Percentiles rank a stretch among this genome's conserved stretches.
Conservation (phyloP, 257 asterid genomes). For the Verbena officinalis region DNA sequence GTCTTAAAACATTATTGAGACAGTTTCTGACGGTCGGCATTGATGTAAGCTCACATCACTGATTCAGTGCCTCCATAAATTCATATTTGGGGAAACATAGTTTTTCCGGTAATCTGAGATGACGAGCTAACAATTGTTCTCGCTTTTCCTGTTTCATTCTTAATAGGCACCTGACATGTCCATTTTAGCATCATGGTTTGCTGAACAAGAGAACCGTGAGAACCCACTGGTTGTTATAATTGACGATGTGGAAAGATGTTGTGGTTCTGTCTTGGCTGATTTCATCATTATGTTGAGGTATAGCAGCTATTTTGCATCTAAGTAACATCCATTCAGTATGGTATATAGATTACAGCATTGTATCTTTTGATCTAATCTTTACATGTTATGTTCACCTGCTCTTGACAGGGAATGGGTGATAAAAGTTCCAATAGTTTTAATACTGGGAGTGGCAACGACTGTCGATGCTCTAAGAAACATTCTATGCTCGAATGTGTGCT, state of each 20-base stretch:
- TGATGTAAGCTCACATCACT: constrained; percentile 59
- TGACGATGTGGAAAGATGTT: constrained; percentile 84
- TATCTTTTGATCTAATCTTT: constrained; percentile 7
- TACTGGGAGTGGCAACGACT: constrained; percentile 88
- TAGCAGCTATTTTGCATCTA: constrained; percentile 19
- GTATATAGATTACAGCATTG: background rate
- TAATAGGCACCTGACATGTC: constrained; percentile 86
- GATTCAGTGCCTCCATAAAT: constrained; percentile 11
- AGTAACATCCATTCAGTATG: background rate
- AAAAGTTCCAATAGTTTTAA: constrained; percentile 74
- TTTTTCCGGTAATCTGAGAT: constrained; percentile 13
- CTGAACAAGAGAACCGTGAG: constrained; percentile 58
- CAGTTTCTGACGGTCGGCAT: constrained; percentile 58
- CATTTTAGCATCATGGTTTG: constrained; percentile 80
- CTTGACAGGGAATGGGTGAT: constrained; percentile 84
- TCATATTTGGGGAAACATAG: background rate
- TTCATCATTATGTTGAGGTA: constrained; percentile 87
- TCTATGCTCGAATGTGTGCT: constrained; percentile 61
- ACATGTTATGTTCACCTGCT: constrained; percentile 13
- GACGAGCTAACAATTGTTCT: constrained; percentile 20
- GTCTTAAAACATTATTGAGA: constrained; percentile 70
- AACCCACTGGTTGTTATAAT: constrained; percentile 78
- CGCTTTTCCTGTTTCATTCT: constrained; percentile 26
- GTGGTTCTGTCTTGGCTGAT: constrained; percentile 76
- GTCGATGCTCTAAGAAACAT: constrained; percentile 62